phyloP scores from a whole-genome alignment of 169 alveolate genomes.

The Plasmodium vivax region DNA sequence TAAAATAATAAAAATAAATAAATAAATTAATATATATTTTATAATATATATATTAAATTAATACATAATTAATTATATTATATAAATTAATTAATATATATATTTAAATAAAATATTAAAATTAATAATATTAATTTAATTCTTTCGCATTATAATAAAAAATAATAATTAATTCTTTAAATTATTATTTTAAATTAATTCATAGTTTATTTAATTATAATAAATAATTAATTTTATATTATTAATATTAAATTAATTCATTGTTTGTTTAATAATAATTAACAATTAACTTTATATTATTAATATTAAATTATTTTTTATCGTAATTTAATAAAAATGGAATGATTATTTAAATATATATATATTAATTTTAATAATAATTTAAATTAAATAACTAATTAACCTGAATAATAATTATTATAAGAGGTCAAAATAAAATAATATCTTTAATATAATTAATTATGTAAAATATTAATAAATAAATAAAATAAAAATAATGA shows the following conservation, averaged over 20 bases:
- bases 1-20: not conserved
- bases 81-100: too few relatives aligned
- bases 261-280: not conserved
- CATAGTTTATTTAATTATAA: not conserved
- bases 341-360: not conserved
- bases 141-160: not conserved
- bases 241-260: not conserved
- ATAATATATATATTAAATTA: not conserved
- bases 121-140: not conserved
- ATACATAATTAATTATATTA: not conserved
- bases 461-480: not conserved
- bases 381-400: not conserved
- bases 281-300: too few relatives aligned
- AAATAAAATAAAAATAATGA: not conserved
- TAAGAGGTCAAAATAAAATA: not conserved
- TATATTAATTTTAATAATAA: not conserved
- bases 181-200: not conserved
- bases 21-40: not conserved
- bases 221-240: not conserved
- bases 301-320: not conserved
- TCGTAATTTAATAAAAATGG: not conserved
- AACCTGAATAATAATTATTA: not conserved
- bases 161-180: not conserved
- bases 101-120: not conserved
- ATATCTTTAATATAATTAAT: not conserved